Conservation (phyloP, 2,329 filamentous ascomycete species). For the Penicillium paneum region DNA sequence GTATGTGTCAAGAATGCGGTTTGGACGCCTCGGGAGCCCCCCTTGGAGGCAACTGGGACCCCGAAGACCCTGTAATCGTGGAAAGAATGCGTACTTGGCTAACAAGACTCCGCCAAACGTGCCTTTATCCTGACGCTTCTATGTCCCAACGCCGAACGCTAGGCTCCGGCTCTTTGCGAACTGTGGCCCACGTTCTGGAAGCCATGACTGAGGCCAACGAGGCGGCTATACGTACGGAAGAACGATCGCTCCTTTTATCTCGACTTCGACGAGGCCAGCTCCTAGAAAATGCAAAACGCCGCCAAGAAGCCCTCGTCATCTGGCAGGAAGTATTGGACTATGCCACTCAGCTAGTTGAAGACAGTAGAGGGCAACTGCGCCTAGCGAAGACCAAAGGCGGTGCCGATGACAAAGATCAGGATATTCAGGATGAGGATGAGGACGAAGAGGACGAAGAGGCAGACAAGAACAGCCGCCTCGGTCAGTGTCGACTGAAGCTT, state of each 20-base stretch:
- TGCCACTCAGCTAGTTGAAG: constrained; percentile 50
- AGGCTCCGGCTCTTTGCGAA: constrained; percentile 67
- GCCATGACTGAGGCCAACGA: constrained; percentile 90
- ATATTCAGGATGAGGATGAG: constrained; percentile 33
- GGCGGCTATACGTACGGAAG: constrained; percentile 61
- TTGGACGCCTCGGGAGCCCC: constrained; percentile 65
- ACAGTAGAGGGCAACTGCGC: constrained; percentile 62
- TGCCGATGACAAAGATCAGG: constrained; percentile 19
- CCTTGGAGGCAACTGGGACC: constrained; percentile 60
- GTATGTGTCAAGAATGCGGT: constrained; percentile 69
- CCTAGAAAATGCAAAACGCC: constrained; percentile 68
- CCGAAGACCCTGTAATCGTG: constrained; percentile 54
- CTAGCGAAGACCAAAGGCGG: constrained; percentile 28
- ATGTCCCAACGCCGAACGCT: constrained; percentile 59
- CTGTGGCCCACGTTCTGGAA: constrained; percentile 80
- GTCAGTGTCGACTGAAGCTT: constrained; percentile 62
- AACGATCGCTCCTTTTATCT: constrained; percentile 62
- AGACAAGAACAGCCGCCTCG: constrained; percentile 49
- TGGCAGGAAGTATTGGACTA: constrained; percentile 62
- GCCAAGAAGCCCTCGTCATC: constrained; percentile 64
- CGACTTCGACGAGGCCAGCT: constrained; percentile 72
- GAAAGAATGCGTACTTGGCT: constrained; percentile 79
- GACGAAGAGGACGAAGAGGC: constrained; percentile 39
- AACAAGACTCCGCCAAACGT: constrained; percentile 72
- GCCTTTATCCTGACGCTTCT: constrained; percentile 80